Conservation (phyloP, 768 basidiomycete species). For the Trametopsis cervina region DNA sequence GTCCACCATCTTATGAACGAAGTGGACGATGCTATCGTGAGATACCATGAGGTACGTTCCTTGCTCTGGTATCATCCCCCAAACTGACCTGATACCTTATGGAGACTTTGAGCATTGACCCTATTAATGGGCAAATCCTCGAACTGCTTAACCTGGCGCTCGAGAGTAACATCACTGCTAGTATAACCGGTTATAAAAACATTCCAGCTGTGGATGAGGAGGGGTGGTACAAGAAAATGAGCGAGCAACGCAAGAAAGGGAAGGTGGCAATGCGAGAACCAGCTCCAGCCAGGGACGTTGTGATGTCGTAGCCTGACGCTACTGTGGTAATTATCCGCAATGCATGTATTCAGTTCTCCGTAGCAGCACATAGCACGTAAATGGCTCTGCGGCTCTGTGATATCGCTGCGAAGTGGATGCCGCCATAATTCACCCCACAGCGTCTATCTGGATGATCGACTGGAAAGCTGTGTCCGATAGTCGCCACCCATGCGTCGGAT, state of each 20-base stretch:
- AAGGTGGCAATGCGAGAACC: constrained; percentile 6
- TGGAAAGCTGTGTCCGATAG: no score
- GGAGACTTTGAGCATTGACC: constrained; percentile 74
- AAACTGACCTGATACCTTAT: not conserved
- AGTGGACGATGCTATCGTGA: constrained; percentile 74
- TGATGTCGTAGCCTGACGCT: no score
- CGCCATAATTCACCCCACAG: no score
- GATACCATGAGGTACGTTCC: constrained; percentile 80
- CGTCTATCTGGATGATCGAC: no score
- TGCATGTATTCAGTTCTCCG: no score
- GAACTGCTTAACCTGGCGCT: constrained; percentile 80
- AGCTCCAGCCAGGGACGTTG: no score
- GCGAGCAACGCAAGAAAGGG: constrained; percentile 20
- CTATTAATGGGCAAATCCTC: constrained; percentile 73
- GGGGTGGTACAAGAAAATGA: constrained; percentile 23
- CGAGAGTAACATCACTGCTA: constrained; percentile 31
- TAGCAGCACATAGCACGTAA: no score
- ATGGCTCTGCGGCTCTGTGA: no score
- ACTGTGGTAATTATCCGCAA: no score
- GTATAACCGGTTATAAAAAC: constrained; percentile 12
- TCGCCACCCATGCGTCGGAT: no score
- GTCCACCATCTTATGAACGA: constrained; percentile 72
- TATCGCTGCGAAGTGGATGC: no score
- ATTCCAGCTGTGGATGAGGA: constrained; percentile 16
- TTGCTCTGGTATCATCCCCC: not conserved